Conservation (phyloP, 495 filamentous ascomycete genomes). For the Aspergillus affinis region DNA sequence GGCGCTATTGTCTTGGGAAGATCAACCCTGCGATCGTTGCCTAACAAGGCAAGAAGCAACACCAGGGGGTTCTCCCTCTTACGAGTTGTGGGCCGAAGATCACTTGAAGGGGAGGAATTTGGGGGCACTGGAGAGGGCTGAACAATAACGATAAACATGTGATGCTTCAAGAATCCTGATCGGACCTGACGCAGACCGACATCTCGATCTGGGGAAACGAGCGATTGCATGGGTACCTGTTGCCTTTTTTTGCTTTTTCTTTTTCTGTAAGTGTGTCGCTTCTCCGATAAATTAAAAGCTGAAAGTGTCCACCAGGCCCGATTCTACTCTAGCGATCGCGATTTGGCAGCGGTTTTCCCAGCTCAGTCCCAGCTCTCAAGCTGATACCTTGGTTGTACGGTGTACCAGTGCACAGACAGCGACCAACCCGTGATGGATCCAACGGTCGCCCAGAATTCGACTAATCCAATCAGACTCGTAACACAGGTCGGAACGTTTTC, state of each 20-base stretch:
- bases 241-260: not conserved
- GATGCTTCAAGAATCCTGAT: not conserved
- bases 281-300: not conserved
- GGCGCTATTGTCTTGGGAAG: conserved; percentile 14
- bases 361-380: not conserved
- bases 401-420: conserved; percentile 20
- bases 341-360: not conserved
- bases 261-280: not conserved
- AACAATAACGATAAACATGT: not conserved
- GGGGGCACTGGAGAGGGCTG: not conserved
- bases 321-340: not conserved
- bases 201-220: not conserved
- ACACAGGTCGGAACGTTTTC: conserved; percentile 20
- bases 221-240: not conserved
- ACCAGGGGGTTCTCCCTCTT: not conserved
- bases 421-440: conserved; percentile 23
- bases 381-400: conserved; percentile 2
- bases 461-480: conserved; percentile 21
- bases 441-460: conserved; percentile 23
- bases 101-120: not conserved
- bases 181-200: not conserved
- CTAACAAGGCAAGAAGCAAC: not conserved
- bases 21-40: conserved; percentile 20
- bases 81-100: not conserved
- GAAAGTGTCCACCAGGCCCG: not conserved